Conservation (phyloP, 352 stramenopile genomes). For the Pythium periplocum region DNA sequence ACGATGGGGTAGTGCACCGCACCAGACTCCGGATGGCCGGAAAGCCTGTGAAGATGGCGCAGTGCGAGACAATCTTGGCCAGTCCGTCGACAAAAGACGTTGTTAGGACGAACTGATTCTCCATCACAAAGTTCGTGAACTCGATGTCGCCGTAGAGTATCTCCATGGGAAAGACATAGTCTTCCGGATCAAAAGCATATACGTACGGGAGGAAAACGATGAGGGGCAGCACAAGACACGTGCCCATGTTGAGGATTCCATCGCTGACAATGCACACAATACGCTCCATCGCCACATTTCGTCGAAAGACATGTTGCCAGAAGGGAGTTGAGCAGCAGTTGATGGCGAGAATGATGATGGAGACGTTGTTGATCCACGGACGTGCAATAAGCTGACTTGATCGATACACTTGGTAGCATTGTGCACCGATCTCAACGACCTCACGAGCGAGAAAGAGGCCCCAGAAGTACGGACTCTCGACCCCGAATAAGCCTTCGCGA, state of each 20-base stretch:
- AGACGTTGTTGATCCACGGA: slow-evolving; percentile 18
- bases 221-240: slow-evolving; percentile 14
- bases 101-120: slow-evolving; percentile 21
- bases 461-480: slow-evolving; percentile 17
- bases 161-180: slow-evolving; percentile 12
- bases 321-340: slow-evolving; percentile 15
- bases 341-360: slow-evolving; percentile 5
- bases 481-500: slow-evolving; percentile 11
- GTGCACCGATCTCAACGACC: slow-evolving; percentile 10
- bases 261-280: slow-evolving; percentile 14
- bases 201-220: slow-evolving; percentile 23
- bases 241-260: slow-evolving; percentile 12
- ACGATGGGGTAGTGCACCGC: slow-evolving; percentile 5
- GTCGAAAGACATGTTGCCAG: slow-evolving; percentile 1
- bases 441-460: slow-evolving; percentile 5
- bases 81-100: slow-evolving; percentile 8
- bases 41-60: slow-evolving; percentile 12
- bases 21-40: no score
- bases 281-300: slow-evolving; percentile 3
- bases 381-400: slow-evolving; percentile 13
- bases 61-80: slow-evolving; percentile 20
- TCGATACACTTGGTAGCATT: slow-evolving; percentile 11
- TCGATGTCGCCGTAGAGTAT: slow-evolving; percentile 20
- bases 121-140: slow-evolving; percentile 19
- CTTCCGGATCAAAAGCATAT: slow-evolving; percentile 7